Conservation (phyloP, 352 stramenopile genomes). For the Globisporangium iwayamae region DNA sequence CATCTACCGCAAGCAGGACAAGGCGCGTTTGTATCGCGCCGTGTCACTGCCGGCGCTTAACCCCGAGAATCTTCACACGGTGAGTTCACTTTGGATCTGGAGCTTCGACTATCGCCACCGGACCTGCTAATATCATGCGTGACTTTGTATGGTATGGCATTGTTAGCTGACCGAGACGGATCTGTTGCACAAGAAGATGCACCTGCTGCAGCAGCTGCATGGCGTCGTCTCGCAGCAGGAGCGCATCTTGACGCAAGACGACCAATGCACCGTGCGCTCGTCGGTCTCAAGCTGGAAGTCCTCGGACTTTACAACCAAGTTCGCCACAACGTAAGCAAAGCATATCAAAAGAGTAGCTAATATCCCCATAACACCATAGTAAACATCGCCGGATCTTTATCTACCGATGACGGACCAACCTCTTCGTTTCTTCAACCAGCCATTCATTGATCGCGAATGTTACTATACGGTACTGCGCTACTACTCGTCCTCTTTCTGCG, state of each 20-base stretch:
- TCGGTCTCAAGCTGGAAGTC: slow-evolving; percentile 76
- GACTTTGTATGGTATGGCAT: background rate
- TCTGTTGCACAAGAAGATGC: slow-evolving; percentile 48
- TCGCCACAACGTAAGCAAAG: background rate
- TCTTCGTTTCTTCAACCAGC: background rate
- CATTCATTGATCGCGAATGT: background rate
- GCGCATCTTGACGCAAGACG: slow-evolving; percentile 42
- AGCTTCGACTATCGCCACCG: background rate
- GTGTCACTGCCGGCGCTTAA: slow-evolving; percentile 18
- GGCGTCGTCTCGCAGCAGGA: slow-evolving; percentile 49
- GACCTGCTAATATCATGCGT: background rate
- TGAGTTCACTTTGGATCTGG: slow-evolving; percentile 18
- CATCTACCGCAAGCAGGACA: slow-evolving; percentile 44
- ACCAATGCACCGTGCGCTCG: slow-evolving; percentile 64
- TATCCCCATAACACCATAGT: background rate
- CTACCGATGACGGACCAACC: background rate
- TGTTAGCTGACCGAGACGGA: slow-evolving; percentile 48
- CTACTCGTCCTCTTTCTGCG: slow-evolving; percentile 64
- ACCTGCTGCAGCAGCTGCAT: slow-evolving; percentile 52
- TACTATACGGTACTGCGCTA: slow-evolving; percentile 20
- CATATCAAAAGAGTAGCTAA: background rate
- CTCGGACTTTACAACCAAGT: slow-evolving; percentile 11
- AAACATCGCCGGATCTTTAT: background rate
- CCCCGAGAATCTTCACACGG: slow-evolving; percentile 27
- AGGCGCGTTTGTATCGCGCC: slow-evolving; percentile 25